These are phyloP conservation scores for Pterulicium gracile DNA, from an alignment of 1,284 basidiomycete genomes.

Conservation along the genomic window DNA sequence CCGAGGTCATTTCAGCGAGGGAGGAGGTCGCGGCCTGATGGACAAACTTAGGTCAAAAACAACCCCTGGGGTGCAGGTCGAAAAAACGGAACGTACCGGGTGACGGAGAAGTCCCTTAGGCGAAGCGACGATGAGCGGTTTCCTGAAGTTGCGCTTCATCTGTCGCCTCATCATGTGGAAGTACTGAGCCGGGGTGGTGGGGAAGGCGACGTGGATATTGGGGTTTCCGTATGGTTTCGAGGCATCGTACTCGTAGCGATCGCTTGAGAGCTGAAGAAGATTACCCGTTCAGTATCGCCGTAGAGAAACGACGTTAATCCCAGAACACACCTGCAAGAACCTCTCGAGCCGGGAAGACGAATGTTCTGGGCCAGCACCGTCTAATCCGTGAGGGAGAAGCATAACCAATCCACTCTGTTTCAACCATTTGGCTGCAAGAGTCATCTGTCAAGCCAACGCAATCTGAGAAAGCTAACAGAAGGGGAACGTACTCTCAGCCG, in stretches of 20 bases:
- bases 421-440: slow-evolving; percentile 74
- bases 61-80: not conserved
- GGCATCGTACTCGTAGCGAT: slow-evolving; percentile 37
- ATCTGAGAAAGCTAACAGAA: not conserved
- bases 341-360: slow-evolving; percentile 79
- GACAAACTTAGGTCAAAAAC: too few species aligned
- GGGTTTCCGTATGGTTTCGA: slow-evolving; percentile 30
- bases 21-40: slow-evolving; percentile 66
- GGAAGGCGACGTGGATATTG: slow-evolving; percentile 79
- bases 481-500: slow-evolving; percentile 57
- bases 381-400: slow-evolving; percentile 77
- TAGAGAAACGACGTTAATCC: not conserved
- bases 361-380: slow-evolving; percentile 88
- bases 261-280: slow-evolving; percentile 52
- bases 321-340: slow-evolving; percentile 65
- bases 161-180: slow-evolving; percentile 84
- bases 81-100: slow-evolving; percentile 38
- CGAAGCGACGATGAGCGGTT: slow-evolving; percentile 73
- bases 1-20: slow-evolving; percentile 52
- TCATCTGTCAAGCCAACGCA: slow-evolving; percentile 3
- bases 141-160: slow-evolving; percentile 74
- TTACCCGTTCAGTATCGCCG: not conserved
- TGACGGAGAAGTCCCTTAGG: slow-evolving; percentile 78
- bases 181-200: slow-evolving; percentile 82
- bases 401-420: slow-evolving; percentile 86